Conservation (phyloP, 192 early-diverging fungal species). For the Paraglomus brasilianum region DNA sequence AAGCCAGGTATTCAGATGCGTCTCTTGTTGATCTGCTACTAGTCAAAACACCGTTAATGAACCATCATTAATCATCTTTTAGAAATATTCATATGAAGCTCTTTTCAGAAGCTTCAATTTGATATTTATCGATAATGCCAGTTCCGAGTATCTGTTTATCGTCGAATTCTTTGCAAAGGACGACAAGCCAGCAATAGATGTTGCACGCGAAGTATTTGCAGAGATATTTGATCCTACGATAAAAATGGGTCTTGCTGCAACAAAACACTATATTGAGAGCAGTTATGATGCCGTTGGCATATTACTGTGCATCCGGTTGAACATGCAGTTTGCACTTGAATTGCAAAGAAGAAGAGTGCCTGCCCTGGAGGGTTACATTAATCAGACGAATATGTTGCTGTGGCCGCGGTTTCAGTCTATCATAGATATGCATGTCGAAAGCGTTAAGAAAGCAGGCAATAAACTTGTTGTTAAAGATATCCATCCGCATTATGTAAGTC, state of each 20-base stretch:
- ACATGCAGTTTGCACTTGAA: conserved; percentile 75
- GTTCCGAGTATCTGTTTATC: conserved; percentile 91
- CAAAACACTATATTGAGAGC: conserved; percentile 72
- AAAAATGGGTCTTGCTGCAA: conserved; percentile 63
- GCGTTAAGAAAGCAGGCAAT: conserved; percentile 70
- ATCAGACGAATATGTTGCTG: conserved; percentile 88
- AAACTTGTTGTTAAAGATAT: conserved; percentile 70
- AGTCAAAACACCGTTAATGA: neutral
- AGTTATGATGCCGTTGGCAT: conserved; percentile 88
- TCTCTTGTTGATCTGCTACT: neutral
- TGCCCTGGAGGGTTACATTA: conserved; percentile 81
- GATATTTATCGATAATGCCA: conserved; percentile 91
- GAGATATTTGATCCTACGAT: conserved; percentile 88
- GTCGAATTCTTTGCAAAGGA: conserved; percentile 85
- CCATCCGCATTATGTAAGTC: conserved; percentile 78
- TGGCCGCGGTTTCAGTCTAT: conserved; percentile 87
- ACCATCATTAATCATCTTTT: neutral
- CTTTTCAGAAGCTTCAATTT: conserved; percentile 91
- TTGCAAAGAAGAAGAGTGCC: conserved; percentile 81
- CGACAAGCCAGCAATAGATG: conserved; percentile 60
- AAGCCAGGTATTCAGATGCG: conserved; percentile 48
- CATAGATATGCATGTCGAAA: conserved; percentile 91
- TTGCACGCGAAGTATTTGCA: conserved; percentile 69
- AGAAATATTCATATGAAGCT: conserved; percentile 84
- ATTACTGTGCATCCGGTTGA: conserved; percentile 86